Base-by-base conservation (phyloP, 768 basidiomycete genomes). In the Leucogyrophana mollusca region DNA sequence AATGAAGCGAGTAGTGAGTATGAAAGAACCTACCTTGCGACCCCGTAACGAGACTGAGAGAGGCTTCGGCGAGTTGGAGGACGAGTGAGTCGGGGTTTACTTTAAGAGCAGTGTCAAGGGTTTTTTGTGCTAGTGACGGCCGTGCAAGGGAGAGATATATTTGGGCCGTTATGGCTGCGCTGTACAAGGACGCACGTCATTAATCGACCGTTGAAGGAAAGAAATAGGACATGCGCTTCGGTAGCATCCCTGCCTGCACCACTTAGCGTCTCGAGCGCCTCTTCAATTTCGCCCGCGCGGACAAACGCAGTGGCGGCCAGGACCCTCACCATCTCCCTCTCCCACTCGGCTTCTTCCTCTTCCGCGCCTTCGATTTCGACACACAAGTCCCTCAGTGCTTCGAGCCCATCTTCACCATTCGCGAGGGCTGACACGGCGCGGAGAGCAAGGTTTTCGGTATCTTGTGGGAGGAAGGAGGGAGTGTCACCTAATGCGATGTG, bases 111-210 rank as follows among this genome's bases (percentile, higher is more conserved):
- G 83, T 78, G 24, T 89, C 85, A 60, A 90, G 86, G 57, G 90
- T 86, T 59, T 84, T 88, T 67, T 84, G 87, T 21, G 94, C 94
- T 32, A 94, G 79, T 69, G 90, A 92, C 25, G 85, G 73, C 34
- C 94, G 85, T 63, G 89, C 80, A 47, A 94, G 90, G n/a, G 90
- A 90, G 30, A 97, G 81, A 61, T 93, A 90, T 41, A 95, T 80
- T 59, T 95, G 90, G 10, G 88, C 82, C 38, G 87, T 80, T 35
- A 92, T 67, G 4, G 91, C 87, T 27, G 90, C 84, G 34, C 94
- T 95, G 55, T 17, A 27, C 11, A 45, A 44, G n/a, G 6, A 33
- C 24, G 3, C 20, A 20, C 25, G 22, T 38, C 21, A 17, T 44
- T 22, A 40, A 38, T 42, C 21, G 23, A 33, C 41, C 23, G n/a